Evolutionary conservation across 345 rosid species (phyloP).

Genomic region (Eutrema heterophyllum): DNA sequence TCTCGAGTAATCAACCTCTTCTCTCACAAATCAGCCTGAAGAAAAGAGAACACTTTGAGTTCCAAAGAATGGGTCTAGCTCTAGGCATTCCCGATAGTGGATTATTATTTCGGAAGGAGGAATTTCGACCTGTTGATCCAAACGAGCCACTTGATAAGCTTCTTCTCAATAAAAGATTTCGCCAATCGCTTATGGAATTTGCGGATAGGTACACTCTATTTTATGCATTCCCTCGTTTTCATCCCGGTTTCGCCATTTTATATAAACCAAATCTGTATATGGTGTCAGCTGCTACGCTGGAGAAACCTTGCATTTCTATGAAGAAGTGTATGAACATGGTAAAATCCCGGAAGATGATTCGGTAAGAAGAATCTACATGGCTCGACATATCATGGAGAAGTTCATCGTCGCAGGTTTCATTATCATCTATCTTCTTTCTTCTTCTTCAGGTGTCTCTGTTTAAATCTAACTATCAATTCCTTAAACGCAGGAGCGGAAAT

Average conservation of each 20-base stretch:
- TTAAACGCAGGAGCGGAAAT: constrained; percentile 56
- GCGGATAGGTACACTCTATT: constrained; percentile 66
- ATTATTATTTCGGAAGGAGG: constrained; percentile 50
- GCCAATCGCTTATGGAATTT: constrained; percentile 80
- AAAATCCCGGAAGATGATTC: constrained; percentile 66
- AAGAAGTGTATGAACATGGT: constrained; percentile 69
- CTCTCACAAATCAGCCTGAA: constrained; percentile 81
- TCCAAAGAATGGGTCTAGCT: constrained; percentile 79
- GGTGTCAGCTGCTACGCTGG: constrained; percentile 76
- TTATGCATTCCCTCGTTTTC: background rate
- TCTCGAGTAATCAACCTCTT: constrained; percentile 83
- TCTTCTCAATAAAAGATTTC: constrained; percentile 67
- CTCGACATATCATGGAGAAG: constrained; percentile 79
- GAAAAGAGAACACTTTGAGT: constrained; percentile 54
- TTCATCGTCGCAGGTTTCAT: constrained; percentile 67
- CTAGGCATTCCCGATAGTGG: constrained; percentile 89
- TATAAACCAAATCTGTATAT: constrained; percentile 1
- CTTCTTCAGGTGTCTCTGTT: background rate
- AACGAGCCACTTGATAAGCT: constrained; percentile 81
- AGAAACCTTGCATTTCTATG: constrained; percentile 85
- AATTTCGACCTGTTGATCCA: constrained; percentile 43
- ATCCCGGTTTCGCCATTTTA: background rate
- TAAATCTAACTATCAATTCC: background rate
- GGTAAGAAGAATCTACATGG: constrained; percentile 78
- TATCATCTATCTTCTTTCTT: constrained; percentile 13